These are phyloP conservation scores for Aspergillus neoniger DNA, from an alignment of 2,329 filamentous ascomycete species.

Conservation along the genomic window DNA sequence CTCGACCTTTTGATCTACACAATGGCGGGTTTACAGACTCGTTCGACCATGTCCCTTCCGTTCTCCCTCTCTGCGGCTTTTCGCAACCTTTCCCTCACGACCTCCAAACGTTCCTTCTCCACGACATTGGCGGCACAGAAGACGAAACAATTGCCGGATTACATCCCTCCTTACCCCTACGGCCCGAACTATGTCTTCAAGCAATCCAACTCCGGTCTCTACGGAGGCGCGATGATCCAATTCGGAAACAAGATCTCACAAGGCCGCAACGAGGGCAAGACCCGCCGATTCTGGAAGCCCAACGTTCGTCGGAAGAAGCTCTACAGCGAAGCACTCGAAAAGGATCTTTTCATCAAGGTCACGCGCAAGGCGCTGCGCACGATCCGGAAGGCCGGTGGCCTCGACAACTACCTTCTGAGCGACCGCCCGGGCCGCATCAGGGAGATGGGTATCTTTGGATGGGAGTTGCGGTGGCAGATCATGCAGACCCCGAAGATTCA, in stretches of 20 bases:
- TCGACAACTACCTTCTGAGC: conserved; percentile 89
- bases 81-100: conserved; percentile 40
- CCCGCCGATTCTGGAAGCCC: conserved; percentile 51
- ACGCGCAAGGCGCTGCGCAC: conserved; percentile 50
- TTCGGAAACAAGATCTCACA: conserved; percentile 55
- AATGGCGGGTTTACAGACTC: conserved; percentile 36
- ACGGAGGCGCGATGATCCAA: conserved; percentile 48
- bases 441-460: conserved; percentile 86
- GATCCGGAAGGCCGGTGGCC: conserved; percentile 81
- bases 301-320: conserved; percentile 52
- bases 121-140: conserved; percentile 37
- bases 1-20: conserved; percentile 16
- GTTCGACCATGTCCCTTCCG: conserved; percentile 33
- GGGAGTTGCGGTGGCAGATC: conserved; percentile 84
- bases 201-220: conserved; percentile 51
- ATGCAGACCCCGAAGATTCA: conserved; percentile 75
- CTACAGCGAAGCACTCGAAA: conserved; percentile 46
- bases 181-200: conserved; percentile 47
- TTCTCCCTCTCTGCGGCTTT: conserved; percentile 42
- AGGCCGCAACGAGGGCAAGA: conserved; percentile 52
- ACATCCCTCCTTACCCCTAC: conserved; percentile 51
- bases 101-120: conserved; percentile 42
- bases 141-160: conserved; percentile 35
- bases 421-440: conserved; percentile 74
- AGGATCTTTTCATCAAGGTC: conserved; percentile 49